Percentiles rank a stretch among this genome's conserved stretches.
Conservation (phyloP, 2,329 filamentous ascomycete genomes). For the Penicillium sp. region DNA sequence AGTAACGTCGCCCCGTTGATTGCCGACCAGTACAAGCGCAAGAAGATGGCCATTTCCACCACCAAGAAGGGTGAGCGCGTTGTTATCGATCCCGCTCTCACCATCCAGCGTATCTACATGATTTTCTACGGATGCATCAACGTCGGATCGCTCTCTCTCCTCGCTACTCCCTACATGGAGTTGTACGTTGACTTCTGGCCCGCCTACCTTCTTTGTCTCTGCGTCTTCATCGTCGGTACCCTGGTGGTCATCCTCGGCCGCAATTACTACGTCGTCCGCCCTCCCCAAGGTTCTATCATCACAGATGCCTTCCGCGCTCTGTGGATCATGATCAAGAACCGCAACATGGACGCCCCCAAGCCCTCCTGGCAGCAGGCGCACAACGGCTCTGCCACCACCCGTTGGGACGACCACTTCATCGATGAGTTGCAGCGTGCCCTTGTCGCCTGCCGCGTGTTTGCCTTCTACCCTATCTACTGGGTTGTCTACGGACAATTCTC, state of each 20-base stretch:
- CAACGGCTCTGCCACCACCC: constrained; percentile 41
- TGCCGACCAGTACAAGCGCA: constrained; percentile 62
- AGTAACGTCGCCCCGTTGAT: constrained; percentile 59
- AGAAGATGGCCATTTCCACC: constrained; percentile 49
- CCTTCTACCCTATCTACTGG: constrained; percentile 68
- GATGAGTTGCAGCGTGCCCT: constrained; percentile 66
- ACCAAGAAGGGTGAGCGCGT: constrained; percentile 52
- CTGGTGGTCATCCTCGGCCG: constrained; percentile 50
- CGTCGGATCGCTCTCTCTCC: constrained; percentile 63
- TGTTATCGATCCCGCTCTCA: constrained; percentile 63
- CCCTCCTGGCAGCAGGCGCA: constrained; percentile 59
- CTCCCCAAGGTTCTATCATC: constrained; percentile 61
- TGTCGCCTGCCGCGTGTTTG: constrained; percentile 66
- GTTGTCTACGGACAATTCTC: constrained; percentile 66
- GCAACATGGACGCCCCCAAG: constrained; percentile 61
- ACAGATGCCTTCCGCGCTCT: constrained; percentile 62
- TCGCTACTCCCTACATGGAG: constrained; percentile 67
- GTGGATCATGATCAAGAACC: constrained; percentile 51
- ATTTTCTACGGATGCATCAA: constrained; percentile 74
- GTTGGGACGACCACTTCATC: constrained; percentile 68
- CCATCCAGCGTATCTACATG: constrained; percentile 67
- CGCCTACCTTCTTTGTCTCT: constrained; percentile 60
- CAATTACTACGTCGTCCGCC: constrained; percentile 47
- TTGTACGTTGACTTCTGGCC: constrained; percentile 63
- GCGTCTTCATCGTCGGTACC: constrained; percentile 61